phyloP scores from a whole-genome alignment of 768 basidiomycete genomes.

The Postia placenta region DNA sequence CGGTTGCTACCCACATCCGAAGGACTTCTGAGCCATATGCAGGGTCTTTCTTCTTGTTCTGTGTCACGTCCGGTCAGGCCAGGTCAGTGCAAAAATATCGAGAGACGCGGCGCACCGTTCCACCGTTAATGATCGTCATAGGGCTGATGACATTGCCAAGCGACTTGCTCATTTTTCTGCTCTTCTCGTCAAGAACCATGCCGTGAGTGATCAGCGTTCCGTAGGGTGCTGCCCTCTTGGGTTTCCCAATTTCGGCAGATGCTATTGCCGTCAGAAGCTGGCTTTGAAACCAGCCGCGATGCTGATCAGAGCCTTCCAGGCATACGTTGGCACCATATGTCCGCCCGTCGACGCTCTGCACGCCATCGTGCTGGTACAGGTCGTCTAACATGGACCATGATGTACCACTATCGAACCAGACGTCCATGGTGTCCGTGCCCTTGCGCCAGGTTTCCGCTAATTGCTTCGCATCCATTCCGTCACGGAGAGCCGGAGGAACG shows the following conservation, averaged over 20 bases:
- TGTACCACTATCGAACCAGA: slow-evolving; percentile 97
- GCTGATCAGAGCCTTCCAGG: slow-evolving; percentile 94
- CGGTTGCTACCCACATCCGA: slow-evolving; percentile 86
- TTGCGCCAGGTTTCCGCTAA: slow-evolving; percentile 55
- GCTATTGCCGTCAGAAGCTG: slow-evolving; percentile 80
- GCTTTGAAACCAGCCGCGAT: slow-evolving; percentile 99
- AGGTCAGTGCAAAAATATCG: neutral
- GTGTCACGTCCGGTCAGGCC: neutral
- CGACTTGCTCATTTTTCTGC: slow-evolving; percentile 98
- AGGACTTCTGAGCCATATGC: slow-evolving; percentile 84
- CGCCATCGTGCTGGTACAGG: slow-evolving; percentile 26
- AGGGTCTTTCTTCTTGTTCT: slow-evolving; percentile 68
- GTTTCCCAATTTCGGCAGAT: slow-evolving; percentile 28
- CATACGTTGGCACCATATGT: slow-evolving; percentile 73
- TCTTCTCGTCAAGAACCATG: slow-evolving; percentile 87
- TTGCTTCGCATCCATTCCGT: slow-evolving; percentile 32
- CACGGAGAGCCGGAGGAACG: slow-evolving; percentile 51
- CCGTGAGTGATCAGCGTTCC: slow-evolving; percentile 87
- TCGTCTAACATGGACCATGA: slow-evolving; percentile 79
- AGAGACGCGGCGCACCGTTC: slow-evolving; percentile 44
- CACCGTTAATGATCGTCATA: slow-evolving; percentile 71
- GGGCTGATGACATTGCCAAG: slow-evolving; percentile 89
- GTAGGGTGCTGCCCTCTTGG: slow-evolving; percentile 48
- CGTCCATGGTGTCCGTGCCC: slow-evolving; percentile 95
- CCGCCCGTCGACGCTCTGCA: slow-evolving; percentile 16